Evolutionary conservation across 805 yeast genomes (phyloP).

Genomic region (Barnettozyma vustinii): DNA sequence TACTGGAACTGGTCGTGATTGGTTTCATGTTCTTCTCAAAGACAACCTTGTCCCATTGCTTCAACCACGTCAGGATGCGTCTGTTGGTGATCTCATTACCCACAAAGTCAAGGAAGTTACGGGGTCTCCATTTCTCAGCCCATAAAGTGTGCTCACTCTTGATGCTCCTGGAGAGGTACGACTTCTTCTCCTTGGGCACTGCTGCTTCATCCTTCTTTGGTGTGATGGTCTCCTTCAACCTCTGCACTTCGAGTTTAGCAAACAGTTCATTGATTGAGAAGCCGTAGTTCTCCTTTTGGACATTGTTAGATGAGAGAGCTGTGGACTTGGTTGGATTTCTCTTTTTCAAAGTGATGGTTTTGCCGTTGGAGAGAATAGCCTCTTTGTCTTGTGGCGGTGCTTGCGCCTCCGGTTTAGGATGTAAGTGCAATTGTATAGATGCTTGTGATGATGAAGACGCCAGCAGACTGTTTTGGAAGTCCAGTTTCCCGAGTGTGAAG

Average conservation of each 20-base stretch:
- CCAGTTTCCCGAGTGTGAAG: constrained; percentile 17
- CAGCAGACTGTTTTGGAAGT: constrained; percentile 19
- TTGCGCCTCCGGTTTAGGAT: constrained; percentile 1
- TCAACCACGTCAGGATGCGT: constrained; percentile 54
- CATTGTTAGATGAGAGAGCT: background rate
- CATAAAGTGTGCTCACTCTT: constrained; percentile 24
- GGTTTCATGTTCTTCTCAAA: constrained; percentile 40
- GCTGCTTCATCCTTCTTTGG: background rate
- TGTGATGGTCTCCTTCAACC: constrained; percentile 11
- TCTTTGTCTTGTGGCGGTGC: constrained; percentile 9
- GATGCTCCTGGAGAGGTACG: constrained; percentile 2
- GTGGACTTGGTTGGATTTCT: background rate
- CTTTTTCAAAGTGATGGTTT: constrained; percentile 13
- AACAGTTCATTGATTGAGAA: constrained; percentile 33
- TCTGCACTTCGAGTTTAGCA: constrained; percentile 27
- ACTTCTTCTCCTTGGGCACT: background rate
- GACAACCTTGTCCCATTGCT: constrained; percentile 60
- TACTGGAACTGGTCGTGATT: constrained; percentile 5
- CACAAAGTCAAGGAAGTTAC: constrained; percentile 54
- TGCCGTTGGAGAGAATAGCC: constrained; percentile 17
- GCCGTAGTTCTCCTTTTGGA: constrained; percentile 26
- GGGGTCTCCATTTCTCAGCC: constrained; percentile 70
- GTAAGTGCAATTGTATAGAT: background rate
- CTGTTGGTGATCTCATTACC: constrained; percentile 68
- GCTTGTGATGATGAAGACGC: background rate